Evolutionary conservation across 2,329 filamentous ascomycete genomes (phyloP), one percentile per base, ranked within the genome.

Genomic region (Emergomyces orientalis): DNA sequence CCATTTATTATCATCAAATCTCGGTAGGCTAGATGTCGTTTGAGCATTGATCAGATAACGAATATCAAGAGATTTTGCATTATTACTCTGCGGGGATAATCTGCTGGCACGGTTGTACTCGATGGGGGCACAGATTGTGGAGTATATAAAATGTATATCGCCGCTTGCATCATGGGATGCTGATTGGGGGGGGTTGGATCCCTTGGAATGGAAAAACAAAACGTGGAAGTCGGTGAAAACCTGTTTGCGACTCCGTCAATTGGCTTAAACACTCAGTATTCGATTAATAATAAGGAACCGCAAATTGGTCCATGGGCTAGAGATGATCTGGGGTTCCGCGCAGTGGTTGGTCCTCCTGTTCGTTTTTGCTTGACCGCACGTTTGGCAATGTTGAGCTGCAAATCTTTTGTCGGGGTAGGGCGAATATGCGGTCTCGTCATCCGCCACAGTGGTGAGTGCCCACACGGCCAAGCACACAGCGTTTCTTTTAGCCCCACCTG

Each of bases 341-440:
- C 19, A 45, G n/a, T 25, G 54, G 32, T 11, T n/a, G n/a, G n/a
- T 9, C 32, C n/a, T 25, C 47, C 17, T 51, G 9, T 51, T n/a
- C n/a, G n/a, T n/a, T n/a, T 57, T 58, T 25, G 22, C 55, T 27
- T 58, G 55, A 58, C 55, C 55, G 55, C 55, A 58, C 17, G 25
- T 58, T n/a, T 37, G n/a, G 14, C 19, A 17, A 8, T 27, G 55
- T 43, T 43, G 34, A 6, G 43, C 55, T 58, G 37, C n/a, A 9
- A 27, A 41, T 39, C 32, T 19, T 19, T 14, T 22, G 22, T 17
- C n/a, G 7, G 39, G 7, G 34, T 14, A 14, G n/a, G 17, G 34
- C 9, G 37, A 27, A 57, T 25, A 41, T 57, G 54, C 27, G 34
- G 54, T 57, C 54, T 57, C 19, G 34, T 57, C 32, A n/a, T n/a